A percentile compares a stretch with the other conserved stretches of the same genome.
phyloP scores from a whole-genome alignment of 2,329 filamentous ascomycete genomes.

The Fusarium robinianum region DNA sequence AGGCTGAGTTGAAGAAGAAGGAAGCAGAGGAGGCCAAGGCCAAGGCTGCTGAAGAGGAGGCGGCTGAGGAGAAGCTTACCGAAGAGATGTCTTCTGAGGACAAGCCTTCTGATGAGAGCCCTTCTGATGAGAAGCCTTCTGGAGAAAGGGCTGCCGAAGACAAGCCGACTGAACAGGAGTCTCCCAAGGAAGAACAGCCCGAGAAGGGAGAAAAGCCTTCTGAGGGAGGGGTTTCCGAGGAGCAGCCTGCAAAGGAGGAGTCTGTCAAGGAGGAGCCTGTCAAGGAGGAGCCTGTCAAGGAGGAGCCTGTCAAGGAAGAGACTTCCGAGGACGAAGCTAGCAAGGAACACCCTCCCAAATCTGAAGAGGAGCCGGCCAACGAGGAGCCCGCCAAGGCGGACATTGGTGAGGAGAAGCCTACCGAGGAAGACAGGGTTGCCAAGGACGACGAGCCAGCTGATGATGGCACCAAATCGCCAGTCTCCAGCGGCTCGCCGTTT shows the following conservation, averaged over 20 bases:
- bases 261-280: slow-evolving; percentile 7
- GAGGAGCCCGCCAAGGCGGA: no score
- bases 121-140: slow-evolving; percentile 8
- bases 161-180: slow-evolving; percentile 19
- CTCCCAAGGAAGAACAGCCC: no score
- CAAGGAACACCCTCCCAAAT: no score
- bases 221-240: no score
- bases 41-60: no score
- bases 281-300: slow-evolving; percentile 14
- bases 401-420: slow-evolving; percentile 17
- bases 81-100: no score
- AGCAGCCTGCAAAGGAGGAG: no score
- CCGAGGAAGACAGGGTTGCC: slow-evolving; percentile 11
- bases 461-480: slow-evolving; percentile 34
- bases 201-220: no score
- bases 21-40: slow-evolving; percentile 12
- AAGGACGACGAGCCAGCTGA: slow-evolving; percentile 19
- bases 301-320: slow-evolving; percentile 4
- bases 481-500: slow-evolving; percentile 40
- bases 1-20: slow-evolving; percentile 23
- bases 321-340: slow-evolving; percentile 7
- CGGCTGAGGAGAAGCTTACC: no score
- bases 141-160: slow-evolving; percentile 17
- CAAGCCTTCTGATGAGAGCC: slow-evolving; percentile 30
- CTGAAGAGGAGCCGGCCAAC: no score